Evolutionary conservation across 2,329 filamentous ascomycete species (phyloP), one percentile per base, ranked within the genome.

Genomic region (Aspergillus ochraceoroseus): DNA sequence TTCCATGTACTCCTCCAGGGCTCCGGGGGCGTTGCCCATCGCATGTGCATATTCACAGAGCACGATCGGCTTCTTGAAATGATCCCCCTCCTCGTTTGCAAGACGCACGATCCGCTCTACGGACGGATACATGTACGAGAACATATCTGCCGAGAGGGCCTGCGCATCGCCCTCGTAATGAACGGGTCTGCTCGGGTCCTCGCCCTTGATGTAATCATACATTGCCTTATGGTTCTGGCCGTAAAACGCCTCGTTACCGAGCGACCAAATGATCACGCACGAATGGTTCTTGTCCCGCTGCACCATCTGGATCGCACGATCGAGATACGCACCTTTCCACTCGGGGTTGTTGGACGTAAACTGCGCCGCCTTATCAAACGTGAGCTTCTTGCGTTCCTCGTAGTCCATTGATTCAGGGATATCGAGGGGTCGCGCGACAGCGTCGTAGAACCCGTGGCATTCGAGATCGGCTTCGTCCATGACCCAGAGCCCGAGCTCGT

Each of bases 1-100:
- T 27, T 79, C 69, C 33, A 82, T 70, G 44, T 87, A 87, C 45
- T 85, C 82, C 44, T 82, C 74, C 7, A 87, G 69, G 22, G 75
- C 76, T 1, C 83, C 83, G 0, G 83, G 83, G 0, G 82, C 83
- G 52, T 86, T 87, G 4, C 83, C 83, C 83, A 87, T 86, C 1
- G 83, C 81, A 52, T 76, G 73, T 0, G 65, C 70, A 43, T 70
- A 77, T 52, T 77, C 74, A 46, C 73, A 76, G 1, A 43, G 30
- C 7, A 43, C 41, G 25, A 43, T 38, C 3, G 41, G 41, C 18
- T 43, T 43, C 7, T 3, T 74, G 52, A 25, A 67, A 41, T 7
- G 59, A 53, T 66, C 65, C 7, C 70, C 63, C 12, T 65, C 76
- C 9, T 60, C 63, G 41, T 68, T 58, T 28, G 67, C 61, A 14